Conservation (phyloP, 2,329 filamentous ascomycete genomes). For the Lasiodiplodia sp. region DNA sequence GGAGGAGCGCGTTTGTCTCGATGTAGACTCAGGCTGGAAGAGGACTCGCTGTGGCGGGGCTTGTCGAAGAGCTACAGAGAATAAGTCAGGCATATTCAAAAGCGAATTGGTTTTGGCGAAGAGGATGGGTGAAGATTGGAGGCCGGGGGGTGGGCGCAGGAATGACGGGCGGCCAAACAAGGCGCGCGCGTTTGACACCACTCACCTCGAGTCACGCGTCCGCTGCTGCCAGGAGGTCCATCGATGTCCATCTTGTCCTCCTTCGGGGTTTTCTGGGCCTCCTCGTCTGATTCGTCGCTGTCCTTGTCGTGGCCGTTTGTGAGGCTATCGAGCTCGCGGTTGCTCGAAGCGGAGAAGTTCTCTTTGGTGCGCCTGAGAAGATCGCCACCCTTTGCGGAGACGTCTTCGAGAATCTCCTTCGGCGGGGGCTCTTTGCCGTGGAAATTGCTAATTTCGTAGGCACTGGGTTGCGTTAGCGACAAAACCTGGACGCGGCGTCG, state of each 20-base stretch:
- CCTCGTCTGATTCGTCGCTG: slow-evolving; percentile 54
- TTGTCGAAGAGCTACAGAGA: slow-evolving; percentile 69
- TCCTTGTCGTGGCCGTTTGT: slow-evolving; percentile 64
- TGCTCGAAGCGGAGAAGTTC: slow-evolving; percentile 68
- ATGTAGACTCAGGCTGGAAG: slow-evolving; percentile 80
- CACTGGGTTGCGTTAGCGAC: slow-evolving; percentile 48
- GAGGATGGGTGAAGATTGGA: neutral
- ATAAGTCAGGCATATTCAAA: neutral
- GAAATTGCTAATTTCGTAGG: slow-evolving; percentile 82
- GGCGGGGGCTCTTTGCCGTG: slow-evolving; percentile 84
- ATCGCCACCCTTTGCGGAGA: slow-evolving; percentile 79
- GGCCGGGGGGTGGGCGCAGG: neutral
- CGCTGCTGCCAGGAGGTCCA: slow-evolving; percentile 54
- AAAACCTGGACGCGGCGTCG: neutral
- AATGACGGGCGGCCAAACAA: slow-evolving; percentile 5
- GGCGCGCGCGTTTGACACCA: neutral
- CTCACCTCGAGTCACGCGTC: slow-evolving; percentile 48
- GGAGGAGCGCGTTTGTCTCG: slow-evolving; percentile 68
- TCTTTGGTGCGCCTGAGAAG: slow-evolving; percentile 81
- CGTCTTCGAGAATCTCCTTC: slow-evolving; percentile 83
- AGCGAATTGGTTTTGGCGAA: neutral
- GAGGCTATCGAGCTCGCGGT: slow-evolving; percentile 54
- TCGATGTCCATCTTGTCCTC: slow-evolving; percentile 58
- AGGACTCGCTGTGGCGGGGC: slow-evolving; percentile 85
- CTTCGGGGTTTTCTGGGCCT: slow-evolving; percentile 56